These are phyloP conservation scores for Lyophyllum semitale DNA, from an alignment of 768 basidiomycete species.

Conservation along the genomic window DNA sequence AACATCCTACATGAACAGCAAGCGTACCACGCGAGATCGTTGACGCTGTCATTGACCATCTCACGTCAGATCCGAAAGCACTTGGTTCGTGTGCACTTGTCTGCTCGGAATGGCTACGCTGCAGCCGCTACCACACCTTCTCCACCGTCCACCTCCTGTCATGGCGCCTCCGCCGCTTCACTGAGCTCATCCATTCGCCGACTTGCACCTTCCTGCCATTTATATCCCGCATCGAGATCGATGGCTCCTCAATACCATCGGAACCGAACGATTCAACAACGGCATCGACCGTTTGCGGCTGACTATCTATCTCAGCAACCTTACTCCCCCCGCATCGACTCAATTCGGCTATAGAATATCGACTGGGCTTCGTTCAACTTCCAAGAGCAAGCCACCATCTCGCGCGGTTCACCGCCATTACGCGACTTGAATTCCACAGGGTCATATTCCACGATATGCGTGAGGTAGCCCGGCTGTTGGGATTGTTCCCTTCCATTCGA, in stretches of 20 bases:
- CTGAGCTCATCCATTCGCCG: background rate
- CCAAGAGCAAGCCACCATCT: background rate
- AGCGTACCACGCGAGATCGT: conserved; percentile 15
- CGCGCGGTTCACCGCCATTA: too few relatives aligned
- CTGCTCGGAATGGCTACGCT: conserved; percentile 16
- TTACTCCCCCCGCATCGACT: background rate
- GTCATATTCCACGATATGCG: conserved; percentile 32
- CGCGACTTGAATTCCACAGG: too few relatives aligned
- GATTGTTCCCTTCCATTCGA: conserved; percentile 21
- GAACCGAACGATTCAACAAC: background rate
- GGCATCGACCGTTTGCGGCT: background rate
- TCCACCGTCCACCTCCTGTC: conserved; percentile 10
- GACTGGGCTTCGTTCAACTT: too few relatives aligned
- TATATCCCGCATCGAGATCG: background rate
- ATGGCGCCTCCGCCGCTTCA: background rate
- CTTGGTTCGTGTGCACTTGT: conserved; percentile 21
- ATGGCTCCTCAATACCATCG: background rate
- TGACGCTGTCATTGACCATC: conserved; percentile 20
- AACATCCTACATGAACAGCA: background rate
- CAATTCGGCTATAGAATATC: background rate
- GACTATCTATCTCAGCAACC: background rate
- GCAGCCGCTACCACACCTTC: conserved; percentile 19
- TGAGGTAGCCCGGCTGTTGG: conserved; percentile 25
- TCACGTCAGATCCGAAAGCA: conserved; percentile 9
- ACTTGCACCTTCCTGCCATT: background rate